phyloP scores from a whole-genome alignment of 768 basidiomycete genomes.

The Udeniomyces megalosporus region DNA sequence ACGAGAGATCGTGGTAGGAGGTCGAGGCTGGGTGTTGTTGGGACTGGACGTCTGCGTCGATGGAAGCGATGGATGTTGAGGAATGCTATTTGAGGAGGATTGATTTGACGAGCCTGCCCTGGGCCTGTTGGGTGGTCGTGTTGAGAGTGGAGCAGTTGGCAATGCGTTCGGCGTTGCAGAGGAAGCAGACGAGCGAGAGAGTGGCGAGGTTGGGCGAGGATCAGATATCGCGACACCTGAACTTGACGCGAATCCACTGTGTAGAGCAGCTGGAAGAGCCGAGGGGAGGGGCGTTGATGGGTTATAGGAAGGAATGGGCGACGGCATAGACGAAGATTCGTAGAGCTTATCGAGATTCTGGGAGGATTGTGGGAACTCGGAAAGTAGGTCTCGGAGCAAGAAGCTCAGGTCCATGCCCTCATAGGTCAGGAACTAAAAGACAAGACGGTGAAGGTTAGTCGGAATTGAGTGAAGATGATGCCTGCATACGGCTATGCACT shows the following conservation, averaged over 20 bases:
- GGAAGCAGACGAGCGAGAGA: too few relatives aligned
- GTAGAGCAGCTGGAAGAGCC: neutral
- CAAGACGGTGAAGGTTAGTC: neutral
- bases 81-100: too few relatives aligned
- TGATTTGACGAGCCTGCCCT: too few relatives aligned
- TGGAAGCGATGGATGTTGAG: too few relatives aligned
- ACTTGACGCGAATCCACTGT: too few relatives aligned
- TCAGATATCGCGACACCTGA: too few relatives aligned
- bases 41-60: too few relatives aligned
- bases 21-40: neutral
- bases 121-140: too few relatives aligned
- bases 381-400: constrained; percentile 44
- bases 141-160: too few relatives aligned
- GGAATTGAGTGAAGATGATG: neutral
- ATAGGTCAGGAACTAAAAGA: constrained; percentile 60
- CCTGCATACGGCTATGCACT: neutral
- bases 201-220: too few relatives aligned
- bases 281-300: neutral
- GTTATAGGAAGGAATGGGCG: neutral
- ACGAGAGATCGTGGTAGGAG: neutral
- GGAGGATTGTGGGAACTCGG: neutral
- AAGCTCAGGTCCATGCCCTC: constrained; percentile 88
- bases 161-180: neutral
- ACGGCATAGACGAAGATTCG: neutral
- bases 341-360: neutral